Base-by-base conservation (phyloP, 2,329 filamentous ascomycete genomes). In the Botryosphaeria agaves region DNA sequence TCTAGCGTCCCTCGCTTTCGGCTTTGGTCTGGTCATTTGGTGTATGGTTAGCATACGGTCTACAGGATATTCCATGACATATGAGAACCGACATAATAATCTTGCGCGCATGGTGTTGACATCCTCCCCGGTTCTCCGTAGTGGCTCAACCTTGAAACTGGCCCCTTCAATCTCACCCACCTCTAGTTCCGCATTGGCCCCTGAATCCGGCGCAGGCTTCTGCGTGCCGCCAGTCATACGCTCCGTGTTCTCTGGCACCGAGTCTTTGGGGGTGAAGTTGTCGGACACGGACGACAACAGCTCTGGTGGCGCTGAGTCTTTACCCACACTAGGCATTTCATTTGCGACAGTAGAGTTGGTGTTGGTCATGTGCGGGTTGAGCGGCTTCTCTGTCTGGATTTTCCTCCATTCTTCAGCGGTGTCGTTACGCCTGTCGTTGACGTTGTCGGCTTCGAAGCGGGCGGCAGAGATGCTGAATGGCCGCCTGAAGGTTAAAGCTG, bases 1-100 rank as follows among this genome's bases (percentile, higher is more conserved):
- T 98, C 89, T 49, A 95, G 76, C 41, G 80, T 95, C 43, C 89
- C 89, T 51, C 89, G 76, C 60, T 98, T 98, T 44, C 89, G 80
- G 55, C 80, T 89, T 61, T 98, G 89, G 62, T 98, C 87, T 94
- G 46, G 32, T 26, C 31, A 18, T 35, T 38, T 34, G 30, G 23
- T 26, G 21, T 16, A 17, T 26, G 31, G 17, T 12, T 11, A 12
- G 20, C n/a, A n/a, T n/a, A n/a, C n/a, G n/a, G n/a, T n/a, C n/a
- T n/a, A n/a, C n/a, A n/a, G n/a, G 21, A 19, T 5, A n/a, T 16
- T 18, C 14, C 5, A 11, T 18, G 11, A 21, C 28, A 24, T 27
- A 29, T 17, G 28, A n/a, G n/a, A 9, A 60, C 61, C 46, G 46
- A 68, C 76, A 81, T 57, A 79, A 64, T 48, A 98, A 71, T 40